Evolutionary conservation across 1,139 yeast genomes (phyloP), one percentile per base, ranked within the genome.

Genomic region (Candida tetrigidarum): DNA sequence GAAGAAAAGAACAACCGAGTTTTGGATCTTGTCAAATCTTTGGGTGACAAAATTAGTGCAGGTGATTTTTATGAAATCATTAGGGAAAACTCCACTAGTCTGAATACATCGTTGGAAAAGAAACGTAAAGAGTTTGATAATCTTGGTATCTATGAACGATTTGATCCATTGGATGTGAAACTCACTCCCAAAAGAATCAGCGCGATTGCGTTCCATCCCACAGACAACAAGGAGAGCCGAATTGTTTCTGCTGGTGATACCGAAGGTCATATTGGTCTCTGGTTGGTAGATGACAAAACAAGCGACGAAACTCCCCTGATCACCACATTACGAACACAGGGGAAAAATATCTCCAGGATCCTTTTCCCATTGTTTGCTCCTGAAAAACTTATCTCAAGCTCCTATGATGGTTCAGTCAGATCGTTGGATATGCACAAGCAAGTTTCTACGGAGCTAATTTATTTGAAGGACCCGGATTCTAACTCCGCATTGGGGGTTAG

Each of bases 401-500:
- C 96, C 1, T 92, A 92, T 60, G 99, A 93, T 64, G 97, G 97
- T 0, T 83, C 95, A 0, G 76, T 92, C 4, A 71, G 98, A 45
- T 66, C 75, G 27, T 70, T 90, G 47, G 96, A 93, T 60, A 64
- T 93, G 48, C 71, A 75, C 36, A 79, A 79, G 39, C 73, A 84
- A 48, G 66, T 76, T 35, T 80, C 91, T 7, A 61, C 76, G 2
- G 95, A 89, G 50, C 63, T 83, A 2, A 62, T 78, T 2, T 76
- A 76, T 36, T 67, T 84, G 43, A 74, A 70, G 45, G 84, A 81
- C 53, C 80, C 78, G 3, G 69, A 72, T 55, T 74, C 63, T 34
- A 71, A 64, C 44, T 53, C 54, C 37, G 62, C 67, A 1, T 61
- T 81, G 36, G 95, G 93, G 0, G 66, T 81, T 0, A 78, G 85